Conservation (phyloP, 176 grass and related monocot genomes). For the Ampelocalamus luodianensis region DNA sequence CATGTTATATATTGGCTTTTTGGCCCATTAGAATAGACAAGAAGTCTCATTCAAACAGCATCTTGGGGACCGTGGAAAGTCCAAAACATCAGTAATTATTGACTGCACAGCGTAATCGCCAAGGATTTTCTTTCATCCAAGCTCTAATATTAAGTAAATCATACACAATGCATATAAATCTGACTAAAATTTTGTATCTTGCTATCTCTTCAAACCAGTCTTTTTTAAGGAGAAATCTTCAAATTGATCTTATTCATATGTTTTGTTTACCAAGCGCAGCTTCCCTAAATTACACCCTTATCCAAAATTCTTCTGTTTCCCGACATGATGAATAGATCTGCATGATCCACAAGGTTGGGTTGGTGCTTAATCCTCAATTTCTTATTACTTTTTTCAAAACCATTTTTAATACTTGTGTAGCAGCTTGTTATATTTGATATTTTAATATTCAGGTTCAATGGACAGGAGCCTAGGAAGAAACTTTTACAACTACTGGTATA, state of each 20-base stretch:
- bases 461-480: slow-evolving; percentile 3
- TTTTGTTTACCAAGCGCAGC: slow-evolving; percentile 3
- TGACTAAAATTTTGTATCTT: not conserved
- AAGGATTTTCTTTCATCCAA: not conserved
- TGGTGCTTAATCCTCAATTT: not conserved
- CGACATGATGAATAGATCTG: not conserved
- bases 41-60: no score
- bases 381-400: not conserved
- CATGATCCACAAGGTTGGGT: not conserved
- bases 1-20: no score
- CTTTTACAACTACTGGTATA: not conserved
- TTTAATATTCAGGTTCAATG: not conserved
- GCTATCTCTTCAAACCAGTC: not conserved
- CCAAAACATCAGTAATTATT: not conserved
- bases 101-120: not conserved
- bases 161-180: not conserved
- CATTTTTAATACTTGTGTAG: not conserved
- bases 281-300: not conserved
- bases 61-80: not conserved
- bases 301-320: slow-evolving; percentile 1
- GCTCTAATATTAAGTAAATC: not conserved
- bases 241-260: not conserved
- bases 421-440: slow-evolving; percentile 8
- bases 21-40: no score
- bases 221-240: not conserved